Evolutionary conservation across 495 filamentous ascomycete genomes (phyloP), one percentile per base, ranked within the genome.

Genomic region (Podospora anserina): DNA sequence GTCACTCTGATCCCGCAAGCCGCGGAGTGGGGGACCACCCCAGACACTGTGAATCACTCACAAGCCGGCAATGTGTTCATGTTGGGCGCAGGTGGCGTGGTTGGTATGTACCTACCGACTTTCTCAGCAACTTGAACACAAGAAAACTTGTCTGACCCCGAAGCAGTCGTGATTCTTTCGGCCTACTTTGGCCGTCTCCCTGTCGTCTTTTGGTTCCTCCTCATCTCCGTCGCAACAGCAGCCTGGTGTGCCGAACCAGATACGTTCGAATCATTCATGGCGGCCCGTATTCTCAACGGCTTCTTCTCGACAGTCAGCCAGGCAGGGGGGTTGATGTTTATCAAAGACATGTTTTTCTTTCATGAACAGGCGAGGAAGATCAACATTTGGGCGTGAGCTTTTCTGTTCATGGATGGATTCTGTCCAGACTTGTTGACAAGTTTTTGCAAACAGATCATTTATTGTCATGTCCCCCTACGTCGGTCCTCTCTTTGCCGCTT

Each of bases 331-430:
- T 78, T 90, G 20, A 88, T 88, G 79, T 88, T 84, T 72, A 84
- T 89, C 71, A 87, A 89, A 70, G 88, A 89, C 76, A 80, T 88
- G 62, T 90, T 88, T 78, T 90, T 87, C 80, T 84, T 89, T 75
- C 87, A 89, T 68, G 86, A 89, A 68, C 85, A 86, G 63, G 81
- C 81, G 19, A 80, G 86, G 13, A 88, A 88, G 73, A 90, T 90
- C 75, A 88, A 89, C 73, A 82, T 87, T 71, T 88, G 86, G 86
- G 78, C 82, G 61, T 79, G 67, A 53, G 76, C 59, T 6, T 49
- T 18, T 32, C 23, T 26, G 39, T 49, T 18, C 53, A 5, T 58
- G 4, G 0, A 1, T 9, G 34, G 30, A 5, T 4, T 59, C 49
- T 44, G 19, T 13, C 27, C 3, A 23, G 53, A 67, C 23, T 19